Evolutionary conservation across 148 eudicot genomes (phyloP), one percentile per base, ranked within the genome.

Genomic region (Limonium bicolor): DNA sequence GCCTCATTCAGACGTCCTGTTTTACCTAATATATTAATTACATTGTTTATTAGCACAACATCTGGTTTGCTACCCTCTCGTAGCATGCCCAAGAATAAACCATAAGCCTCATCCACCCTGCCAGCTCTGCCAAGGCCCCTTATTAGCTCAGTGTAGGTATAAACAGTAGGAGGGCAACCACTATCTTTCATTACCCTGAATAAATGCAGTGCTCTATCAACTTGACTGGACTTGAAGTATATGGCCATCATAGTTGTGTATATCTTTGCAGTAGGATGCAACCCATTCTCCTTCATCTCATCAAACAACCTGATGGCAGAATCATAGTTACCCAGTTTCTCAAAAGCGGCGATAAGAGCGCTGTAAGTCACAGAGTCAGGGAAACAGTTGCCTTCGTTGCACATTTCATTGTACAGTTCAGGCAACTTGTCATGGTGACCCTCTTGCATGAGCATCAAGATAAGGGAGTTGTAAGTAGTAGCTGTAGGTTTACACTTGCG

Each of bases 331-430:
- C 92, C 87, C 41, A 80, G 53, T 75, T 90, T 90, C 43, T 63
- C 84, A 62, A 77, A 75, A 7, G 84, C 53, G 35, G 88, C 66
- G 60, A 90, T 84, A 35, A 90, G 75, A 35, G 87, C 92, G 59
- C 93, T 59, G 42, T 90, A 90, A 28, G 97, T 90, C 21, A 72
- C 46, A 2, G 97, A 70, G 46, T 90, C 87, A 7, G 97, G 93
- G 28, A 74, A 71, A 63, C 95, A 90, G 45, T 61, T 72, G 20
- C 71, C 84, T 50, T 90, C 97, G 45, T 62, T 72, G 46, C 87
- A 90, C 97, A 90, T 90, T 56, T 90, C 97, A 50, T 47, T 80
- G 44, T 84, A 90, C 29, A 90, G 77, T 65, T 90, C 97, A 23
- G 80, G 78, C 60, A 90, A 78, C 63, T 90, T 90, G 40, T 77